Conservation (phyloP, 2,329 filamentous ascomycete species). For the Aspergillus caelatus region DNA sequence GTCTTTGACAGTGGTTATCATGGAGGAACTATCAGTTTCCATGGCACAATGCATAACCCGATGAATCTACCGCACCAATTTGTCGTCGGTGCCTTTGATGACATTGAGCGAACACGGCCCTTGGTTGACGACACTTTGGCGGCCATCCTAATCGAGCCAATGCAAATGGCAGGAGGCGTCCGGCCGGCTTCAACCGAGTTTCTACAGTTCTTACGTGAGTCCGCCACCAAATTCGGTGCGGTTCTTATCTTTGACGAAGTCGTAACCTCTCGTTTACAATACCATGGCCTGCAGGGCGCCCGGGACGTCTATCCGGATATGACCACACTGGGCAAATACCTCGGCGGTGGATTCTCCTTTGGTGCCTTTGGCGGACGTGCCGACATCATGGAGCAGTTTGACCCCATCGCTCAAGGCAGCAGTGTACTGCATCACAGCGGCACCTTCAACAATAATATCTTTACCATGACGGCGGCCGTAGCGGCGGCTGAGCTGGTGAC, state of each 20-base stretch:
- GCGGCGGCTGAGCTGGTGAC: conserved; percentile 32
- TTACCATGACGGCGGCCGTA: conserved; percentile 61
- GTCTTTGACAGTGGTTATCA: conserved; percentile 59
- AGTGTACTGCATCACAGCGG: conserved; percentile 58
- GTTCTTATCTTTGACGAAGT: conserved; percentile 73
- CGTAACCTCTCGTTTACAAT: conserved; percentile 64
- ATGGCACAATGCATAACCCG: conserved; percentile 18
- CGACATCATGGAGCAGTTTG: conserved; percentile 63
- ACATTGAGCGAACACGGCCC: conserved; percentile 50
- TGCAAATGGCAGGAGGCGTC: conserved; percentile 67
- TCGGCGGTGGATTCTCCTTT: conserved; percentile 68
- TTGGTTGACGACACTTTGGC: conserved; percentile 54
- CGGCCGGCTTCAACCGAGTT: conserved; percentile 57
- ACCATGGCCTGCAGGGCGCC: conserved; percentile 52
- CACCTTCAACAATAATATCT: conserved; percentile 69
- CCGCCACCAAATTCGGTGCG: conserved; percentile 54
- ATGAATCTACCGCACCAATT: conserved; percentile 59
- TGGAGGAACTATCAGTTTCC: conserved; percentile 57
- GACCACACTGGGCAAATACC: conserved; percentile 67
- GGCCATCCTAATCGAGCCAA: conserved; percentile 66
- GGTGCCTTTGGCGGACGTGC: conserved; percentile 66
- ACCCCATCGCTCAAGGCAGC: conserved; percentile 45
- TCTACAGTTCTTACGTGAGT: conserved; percentile 53
- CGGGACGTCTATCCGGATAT: conserved; percentile 60
- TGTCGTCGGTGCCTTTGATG: conserved; percentile 65